Percentiles rank a stretch among this genome's conserved stretches.
phyloP scores from a whole-genome alignment of 768 basidiomycete genomes.

The Tephrocybe sp. region DNA sequence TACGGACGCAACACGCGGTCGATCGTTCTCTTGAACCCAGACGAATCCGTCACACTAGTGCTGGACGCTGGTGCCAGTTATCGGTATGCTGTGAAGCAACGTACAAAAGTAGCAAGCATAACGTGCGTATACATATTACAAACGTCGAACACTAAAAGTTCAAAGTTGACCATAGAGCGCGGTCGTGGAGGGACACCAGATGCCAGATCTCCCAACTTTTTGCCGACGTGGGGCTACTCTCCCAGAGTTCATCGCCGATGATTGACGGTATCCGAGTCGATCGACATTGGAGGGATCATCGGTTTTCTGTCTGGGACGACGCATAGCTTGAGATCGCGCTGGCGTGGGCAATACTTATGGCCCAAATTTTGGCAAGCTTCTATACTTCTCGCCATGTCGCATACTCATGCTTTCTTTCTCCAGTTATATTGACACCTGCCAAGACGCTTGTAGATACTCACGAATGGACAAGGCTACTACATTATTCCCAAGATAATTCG shows the following conservation, averaged over 20 bases:
- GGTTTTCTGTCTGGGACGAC: constrained; percentile 63
- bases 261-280: constrained; percentile 62
- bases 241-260: constrained; percentile 27
- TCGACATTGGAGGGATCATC: constrained; percentile 66
- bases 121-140: constrained; percentile 46
- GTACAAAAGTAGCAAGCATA: constrained; percentile 65
- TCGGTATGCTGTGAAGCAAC: constrained; percentile 67
- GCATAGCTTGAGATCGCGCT: constrained; percentile 20
- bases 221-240: constrained; percentile 30
- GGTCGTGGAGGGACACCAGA: constrained; percentile 64
- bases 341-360: too few relatives aligned
- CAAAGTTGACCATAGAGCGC: constrained; percentile 41
- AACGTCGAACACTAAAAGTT: constrained; percentile 1
- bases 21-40: constrained; percentile 58
- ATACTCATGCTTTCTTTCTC: not conserved
- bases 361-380: too few relatives aligned
- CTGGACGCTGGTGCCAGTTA: constrained; percentile 70
- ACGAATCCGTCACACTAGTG: constrained; percentile 64
- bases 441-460: not conserved
- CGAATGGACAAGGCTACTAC: not conserved
- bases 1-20: constrained; percentile 58
- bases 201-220: constrained; percentile 66
- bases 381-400: not conserved
- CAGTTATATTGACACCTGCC: not conserved
- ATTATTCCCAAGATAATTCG: constrained; percentile 9